Evolutionary conservation across 2,329 filamentous ascomycete species (phyloP), one percentile per base, ranked within the genome.

Genomic region (Aspergillus flavus): DNA sequence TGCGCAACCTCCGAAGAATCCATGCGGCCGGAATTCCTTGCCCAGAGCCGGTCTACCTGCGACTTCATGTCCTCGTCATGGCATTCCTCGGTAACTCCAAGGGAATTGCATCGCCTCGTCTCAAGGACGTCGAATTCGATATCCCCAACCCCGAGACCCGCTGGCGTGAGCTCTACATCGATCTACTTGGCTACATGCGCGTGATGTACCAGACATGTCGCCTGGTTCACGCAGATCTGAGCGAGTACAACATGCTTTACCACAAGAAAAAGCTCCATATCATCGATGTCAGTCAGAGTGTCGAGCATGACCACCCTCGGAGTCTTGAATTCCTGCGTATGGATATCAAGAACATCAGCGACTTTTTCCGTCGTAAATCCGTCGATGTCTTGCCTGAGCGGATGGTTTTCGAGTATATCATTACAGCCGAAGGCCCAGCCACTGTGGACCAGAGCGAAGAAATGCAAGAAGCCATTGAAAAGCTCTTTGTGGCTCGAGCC

Each of bases 161-260:
- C 73, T 98, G 93, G 93, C 85, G 86, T 58, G 81, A 82, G 19
- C 82, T 97, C 16, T 99, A 99, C 76, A 76, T 93, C 14, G 91
- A 97, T 75, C 84, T 97, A 4, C 80, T 99, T 16, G 88, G 90
- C 23, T 89, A 96, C 73, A 97, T 99, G 93, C 89, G 94, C 59
- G 89, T 89, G 62, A 90, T 99, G 84, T 98, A 97, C 80, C 94
- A 97, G 75, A 88, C 90, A 46, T 99, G 95, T 79, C 88, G 86
- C 59, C 88, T 99, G 9, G 94, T 99, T 0, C 95, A 99, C 76
- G 95, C 94, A 57, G 95, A 99, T 86, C 78, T 99, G 76, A 96
- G 92, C 83, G 95, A 99, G 84, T 99, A 99, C 86, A 99, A 99
- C 74, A 87, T 98, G 58, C 85, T 99, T 23, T 99, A 96, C 81